These are phyloP conservation scores for Nitzschia sp. DNA, from an alignment of 108 stramenopile species.

Conservation along the genomic window DNA sequence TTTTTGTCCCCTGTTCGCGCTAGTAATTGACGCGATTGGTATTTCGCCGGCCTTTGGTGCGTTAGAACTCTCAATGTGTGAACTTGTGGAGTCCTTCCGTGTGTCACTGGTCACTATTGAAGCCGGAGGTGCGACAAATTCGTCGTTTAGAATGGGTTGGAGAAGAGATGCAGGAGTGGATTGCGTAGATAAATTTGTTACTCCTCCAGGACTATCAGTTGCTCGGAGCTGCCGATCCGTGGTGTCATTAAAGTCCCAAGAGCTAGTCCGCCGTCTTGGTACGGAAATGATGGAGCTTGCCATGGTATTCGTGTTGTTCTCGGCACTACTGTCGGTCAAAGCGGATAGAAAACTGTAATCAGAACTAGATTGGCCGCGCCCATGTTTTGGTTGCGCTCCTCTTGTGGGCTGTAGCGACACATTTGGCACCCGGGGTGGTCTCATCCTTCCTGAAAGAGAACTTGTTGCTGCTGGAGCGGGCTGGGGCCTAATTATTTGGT, in stretches of 20 bases:
- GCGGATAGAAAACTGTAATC: conserved; percentile 21
- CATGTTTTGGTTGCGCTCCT: neutral
- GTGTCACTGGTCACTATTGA: conserved; percentile 2
- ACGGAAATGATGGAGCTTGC: neutral
- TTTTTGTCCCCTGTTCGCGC: neutral
- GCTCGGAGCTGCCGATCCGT: neutral
- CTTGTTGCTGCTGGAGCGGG: neutral
- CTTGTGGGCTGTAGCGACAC: neutral
- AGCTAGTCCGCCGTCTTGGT: conserved; percentile 23
- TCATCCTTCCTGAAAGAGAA: conserved; percentile 5
- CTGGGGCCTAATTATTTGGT: neutral
- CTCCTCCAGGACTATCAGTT: neutral
- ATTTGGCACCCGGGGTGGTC: conserved; percentile 14
- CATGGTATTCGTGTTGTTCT: neutral
- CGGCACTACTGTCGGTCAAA: conserved; percentile 3
- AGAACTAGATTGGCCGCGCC: neutral
- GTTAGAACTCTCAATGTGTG: neutral
- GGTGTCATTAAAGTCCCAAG: conserved; percentile 22
- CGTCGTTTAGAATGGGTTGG: conserved; percentile 14
- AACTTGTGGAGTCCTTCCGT: neutral
- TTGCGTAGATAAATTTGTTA: neutral
- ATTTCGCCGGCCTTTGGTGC: neutral
- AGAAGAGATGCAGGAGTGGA: conserved; percentile 9
- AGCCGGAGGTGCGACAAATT: neutral
- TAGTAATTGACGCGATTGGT: neutral